These are phyloP conservation scores for Gyrodon lividus DNA, from an alignment of 768 basidiomycete genomes.

Conservation along the genomic window DNA sequence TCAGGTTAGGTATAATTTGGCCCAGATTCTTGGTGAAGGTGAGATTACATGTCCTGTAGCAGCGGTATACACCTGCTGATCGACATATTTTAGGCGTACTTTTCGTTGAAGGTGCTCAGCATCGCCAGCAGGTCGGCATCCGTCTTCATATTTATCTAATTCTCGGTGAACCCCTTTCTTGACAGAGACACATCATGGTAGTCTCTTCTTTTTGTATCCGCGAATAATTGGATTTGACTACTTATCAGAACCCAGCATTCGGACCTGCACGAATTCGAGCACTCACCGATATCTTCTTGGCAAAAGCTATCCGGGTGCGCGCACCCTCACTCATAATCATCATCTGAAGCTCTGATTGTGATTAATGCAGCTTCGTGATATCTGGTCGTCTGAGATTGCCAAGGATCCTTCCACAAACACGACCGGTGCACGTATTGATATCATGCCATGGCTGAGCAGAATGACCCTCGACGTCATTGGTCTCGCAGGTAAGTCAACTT, in stretches of 20 bases:
- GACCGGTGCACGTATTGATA: conserved; percentile 26
- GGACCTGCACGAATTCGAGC: conserved; percentile 57
- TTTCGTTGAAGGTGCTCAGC: conserved; percentile 39
- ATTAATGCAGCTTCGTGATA: conserved; percentile 45
- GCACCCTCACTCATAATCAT: conserved; percentile 1
- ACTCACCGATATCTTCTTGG: conserved; percentile 54
- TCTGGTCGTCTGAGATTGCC: conserved; percentile 39
- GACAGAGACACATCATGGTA: conserved; percentile 33
- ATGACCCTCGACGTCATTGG: conserved; percentile 44
- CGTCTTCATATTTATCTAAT: background rate
- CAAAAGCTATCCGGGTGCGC: conserved; percentile 51
- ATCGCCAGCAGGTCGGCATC: conserved; percentile 38
- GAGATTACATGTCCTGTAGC: background rate
- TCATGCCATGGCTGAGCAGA: conserved; percentile 33
- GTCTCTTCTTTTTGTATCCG: background rate
- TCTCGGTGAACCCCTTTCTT: background rate
- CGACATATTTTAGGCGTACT: conserved; percentile 43
- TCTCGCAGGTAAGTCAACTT: conserved; percentile 31
- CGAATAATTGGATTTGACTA: background rate
- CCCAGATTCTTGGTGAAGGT: conserved; percentile 43
- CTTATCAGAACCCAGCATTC: conserved; percentile 60
- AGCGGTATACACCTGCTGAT: background rate
- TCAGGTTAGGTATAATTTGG: conserved; percentile 35
- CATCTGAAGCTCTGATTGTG: background rate
- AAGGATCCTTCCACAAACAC: conserved; percentile 20